phyloP scores from a whole-genome alignment of 306 rosid species.

The Ochetophila trinervis region DNA sequence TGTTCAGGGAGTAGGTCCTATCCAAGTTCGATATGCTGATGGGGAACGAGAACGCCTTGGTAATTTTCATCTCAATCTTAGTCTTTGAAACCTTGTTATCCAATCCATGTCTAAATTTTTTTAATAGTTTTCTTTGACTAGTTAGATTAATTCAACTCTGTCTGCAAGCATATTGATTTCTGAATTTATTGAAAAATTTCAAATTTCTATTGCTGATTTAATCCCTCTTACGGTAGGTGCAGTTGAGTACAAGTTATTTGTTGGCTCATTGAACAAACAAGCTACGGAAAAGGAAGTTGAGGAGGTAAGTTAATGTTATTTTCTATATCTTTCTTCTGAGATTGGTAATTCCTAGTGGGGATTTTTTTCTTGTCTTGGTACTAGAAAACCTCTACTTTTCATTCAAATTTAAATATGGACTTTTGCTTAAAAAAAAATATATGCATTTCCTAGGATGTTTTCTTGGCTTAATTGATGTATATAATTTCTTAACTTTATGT shows the following conservation, averaged over 20 bases:
- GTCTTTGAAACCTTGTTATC: conserved; percentile 15
- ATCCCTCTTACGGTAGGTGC: conserved; percentile 61
- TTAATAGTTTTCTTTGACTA: background rate
- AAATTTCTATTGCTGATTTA: conserved; percentile 24
- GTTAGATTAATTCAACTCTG: background rate
- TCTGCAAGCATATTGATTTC: background rate
- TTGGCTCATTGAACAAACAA: conserved; percentile 90
- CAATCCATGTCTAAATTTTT: conserved; percentile 1
- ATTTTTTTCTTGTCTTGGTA: conserved; percentile 9
- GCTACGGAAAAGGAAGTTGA: conserved; percentile 85
- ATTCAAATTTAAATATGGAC: background rate
- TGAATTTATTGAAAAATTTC: background rate
- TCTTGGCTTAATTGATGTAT: background rate
- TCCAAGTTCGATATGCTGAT: conserved; percentile 98
- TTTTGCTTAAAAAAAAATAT: background rate
- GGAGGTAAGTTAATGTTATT: conserved; percentile 57
- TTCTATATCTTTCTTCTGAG: conserved; percentile 16
- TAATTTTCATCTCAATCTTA: conserved; percentile 35
- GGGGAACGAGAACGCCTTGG: conserved; percentile 99
- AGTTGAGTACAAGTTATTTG: conserved; percentile 91
- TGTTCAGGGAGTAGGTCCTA: conserved; percentile 80
- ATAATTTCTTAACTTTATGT: background rate
- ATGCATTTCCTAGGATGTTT: background rate
- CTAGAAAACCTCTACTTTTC: background rate
- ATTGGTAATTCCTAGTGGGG: conserved; percentile 5